Evolutionary conservation across 202 grass and related monocot genomes (phyloP), one percentile per base, ranked within the genome.

Genomic region (Digitaria exilis): DNA sequence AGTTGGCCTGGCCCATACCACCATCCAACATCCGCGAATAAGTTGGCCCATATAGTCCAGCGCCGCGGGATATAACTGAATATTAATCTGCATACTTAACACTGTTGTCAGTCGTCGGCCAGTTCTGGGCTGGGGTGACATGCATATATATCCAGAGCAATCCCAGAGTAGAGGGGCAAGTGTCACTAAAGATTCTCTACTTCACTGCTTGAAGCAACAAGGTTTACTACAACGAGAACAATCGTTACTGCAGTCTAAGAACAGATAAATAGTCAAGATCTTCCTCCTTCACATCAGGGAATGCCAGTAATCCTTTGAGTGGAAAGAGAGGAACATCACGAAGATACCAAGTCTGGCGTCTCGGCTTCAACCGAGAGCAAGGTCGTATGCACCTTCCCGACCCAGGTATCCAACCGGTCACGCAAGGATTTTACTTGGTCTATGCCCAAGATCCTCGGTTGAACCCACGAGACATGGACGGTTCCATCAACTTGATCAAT

Each of bases 401-500:
- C 84, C 94, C 94, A 97, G 24, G 80, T 83, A 81, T 97, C 90
- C 25, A 97, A 86, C 48, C 86, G 77, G 55, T 86, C 88, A 32
- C 62, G 76, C 69, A 97, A 56, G n/a, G 90, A 92, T 75, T 91
- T 90, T 19, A 97, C 86, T 77, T 97, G 94, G 22, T 79, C 84
- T 9, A 92, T 86, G 42, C 90, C 92, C 81, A 97, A 70, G 65
- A 97, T 90, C 88, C 92, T 92, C 7, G 88, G 92, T 73, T 94
- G 88, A 73, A 91, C 92, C 94, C 90, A 94, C 4, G 92, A 94
- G 30, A 97, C 84, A 55, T 87, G 59, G 31, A 94, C 84, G 41
- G 84, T 92, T 26, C 81, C 92, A 30, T 91, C 92, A 17, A 94
- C 94, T 83, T 91, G 84, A 73, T 97, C 92, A 71, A 97, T 97